Evolutionary conservation across 148 eudicot species (phyloP).

Genomic region (Amaranthus hypochondriacus): DNA sequence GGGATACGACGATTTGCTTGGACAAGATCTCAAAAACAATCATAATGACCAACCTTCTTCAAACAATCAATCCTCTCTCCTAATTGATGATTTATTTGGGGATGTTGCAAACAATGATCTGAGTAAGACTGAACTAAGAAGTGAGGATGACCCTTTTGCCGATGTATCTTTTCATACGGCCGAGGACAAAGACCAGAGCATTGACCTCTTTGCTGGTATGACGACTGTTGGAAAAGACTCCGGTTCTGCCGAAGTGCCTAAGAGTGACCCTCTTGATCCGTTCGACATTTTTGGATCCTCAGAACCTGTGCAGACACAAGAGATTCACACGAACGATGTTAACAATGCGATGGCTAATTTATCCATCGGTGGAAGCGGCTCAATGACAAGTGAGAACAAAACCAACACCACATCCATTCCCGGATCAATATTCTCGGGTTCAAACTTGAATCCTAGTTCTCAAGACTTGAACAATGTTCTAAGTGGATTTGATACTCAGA

Average conservation of each 20-base stretch:
- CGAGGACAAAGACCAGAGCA: slow-evolving; percentile 40
- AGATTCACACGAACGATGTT: slow-evolving; percentile 28
- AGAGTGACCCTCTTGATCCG: slow-evolving; percentile 35
- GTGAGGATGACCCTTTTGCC: slow-evolving; percentile 83
- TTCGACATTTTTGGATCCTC: slow-evolving; percentile 64
- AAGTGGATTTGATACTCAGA: slow-evolving; percentile 41
- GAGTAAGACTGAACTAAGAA: slow-evolving; percentile 38
- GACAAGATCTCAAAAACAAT: slow-evolving; percentile 34
- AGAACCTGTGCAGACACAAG: slow-evolving; percentile 33
- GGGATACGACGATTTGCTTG: slow-evolving; percentile 51
- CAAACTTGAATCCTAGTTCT: slow-evolving; percentile 29
- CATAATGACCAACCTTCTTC: slow-evolving; percentile 35
- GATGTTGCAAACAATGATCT: slow-evolving; percentile 38
- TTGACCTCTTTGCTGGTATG: slow-evolving; percentile 80
- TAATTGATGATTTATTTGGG: slow-evolving; percentile 74
- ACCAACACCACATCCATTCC: slow-evolving; percentile 22
- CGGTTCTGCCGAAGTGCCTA: slow-evolving; percentile 25
- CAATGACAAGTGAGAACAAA: slow-evolving; percentile 34
- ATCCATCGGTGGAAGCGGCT: slow-evolving; percentile 46
- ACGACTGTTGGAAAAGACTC: slow-evolving; percentile 48
- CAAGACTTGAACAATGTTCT: slow-evolving; percentile 31
- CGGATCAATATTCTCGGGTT: slow-evolving; percentile 30
- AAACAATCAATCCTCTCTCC: slow-evolving; percentile 32
- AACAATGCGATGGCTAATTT: slow-evolving; percentile 59
- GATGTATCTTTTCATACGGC: slow-evolving; percentile 75